Base-by-base conservation (phyloP, 202 grass and related monocot genomes). In the Dendrocalamus latiflorus region DNA sequence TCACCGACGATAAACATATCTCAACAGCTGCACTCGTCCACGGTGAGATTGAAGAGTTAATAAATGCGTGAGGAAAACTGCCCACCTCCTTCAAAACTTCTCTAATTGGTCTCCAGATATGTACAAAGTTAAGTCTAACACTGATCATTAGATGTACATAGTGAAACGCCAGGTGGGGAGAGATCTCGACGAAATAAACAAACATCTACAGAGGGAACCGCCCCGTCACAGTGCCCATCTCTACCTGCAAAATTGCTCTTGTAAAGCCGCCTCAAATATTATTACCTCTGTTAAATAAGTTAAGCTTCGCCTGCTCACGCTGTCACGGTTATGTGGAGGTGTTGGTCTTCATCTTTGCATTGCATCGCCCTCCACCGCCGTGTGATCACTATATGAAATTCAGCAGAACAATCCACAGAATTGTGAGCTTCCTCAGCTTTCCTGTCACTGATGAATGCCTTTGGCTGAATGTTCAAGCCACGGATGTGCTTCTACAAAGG, bases 181-280 rank as follows among this genome's bases (percentile, higher is more conserved):
- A 69, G 20, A 68, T 78, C 79, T 83, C 68, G 34, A 53, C 63
- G 72, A 30, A 22, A 78, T 17, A 67, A 70, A 58, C 38, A 62
- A 74, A 83, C 72, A 77, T 79, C 79, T 86, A 80, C 80, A 69
- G 54, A 68, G 43, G 38, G 60, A 70, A 80, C 59, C 26, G 21
- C 45, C 68, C 16, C 1, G 36, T 28, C 80, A 79, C 48, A 47
- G 54, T 62, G 45, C 43, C 73, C 78, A 70, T 83, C 68, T 83
- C 68, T 87, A 87, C 57, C 85, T 88, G 81, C 86, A 85, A 91
- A 88, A 85, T 65, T 91, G 82, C 51, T 85, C 49, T 50, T 54
- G 66, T 74, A 69, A 85, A 38, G 20, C 60, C 28, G 10, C 48
- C 51, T 85, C 12, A 7, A 43, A 68, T 65, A 56, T 33, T 71